phyloP scores from a whole-genome alignment of 352 stramenopile genomes.

The Pythium grandisporangium region DNA sequence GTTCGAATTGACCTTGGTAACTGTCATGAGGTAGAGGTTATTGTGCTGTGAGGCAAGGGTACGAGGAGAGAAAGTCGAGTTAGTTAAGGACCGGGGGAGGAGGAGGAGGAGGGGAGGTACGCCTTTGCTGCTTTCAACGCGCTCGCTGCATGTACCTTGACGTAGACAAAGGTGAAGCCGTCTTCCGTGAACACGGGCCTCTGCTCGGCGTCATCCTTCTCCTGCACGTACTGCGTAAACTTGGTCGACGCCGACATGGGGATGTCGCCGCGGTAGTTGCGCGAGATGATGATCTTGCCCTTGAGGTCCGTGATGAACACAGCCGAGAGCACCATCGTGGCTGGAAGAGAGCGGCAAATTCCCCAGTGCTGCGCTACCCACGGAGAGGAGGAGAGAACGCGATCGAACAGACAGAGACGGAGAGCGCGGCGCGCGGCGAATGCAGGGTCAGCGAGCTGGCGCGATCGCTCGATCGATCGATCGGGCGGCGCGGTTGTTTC shows the following conservation, averaged over 20 bases:
- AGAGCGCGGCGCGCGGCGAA: too few species aligned
- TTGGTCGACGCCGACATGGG: slow-evolving; percentile 88
- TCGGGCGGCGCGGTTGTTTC: too few species aligned
- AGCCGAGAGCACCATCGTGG: slow-evolving; percentile 93
- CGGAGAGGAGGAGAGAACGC: neutral
- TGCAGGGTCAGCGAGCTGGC: neutral
- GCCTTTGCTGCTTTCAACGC: too few species aligned
- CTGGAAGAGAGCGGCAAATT: too few species aligned
- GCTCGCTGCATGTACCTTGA: too few species aligned
- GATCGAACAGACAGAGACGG: too few species aligned
- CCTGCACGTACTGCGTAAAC: slow-evolving; percentile 89
- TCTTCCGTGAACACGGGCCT: slow-evolving; percentile 92
- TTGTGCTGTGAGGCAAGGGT: slow-evolving; percentile 78
- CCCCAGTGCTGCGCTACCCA: too few species aligned
- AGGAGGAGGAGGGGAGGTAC: too few species aligned
- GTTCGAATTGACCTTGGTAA: slow-evolving; percentile 99
- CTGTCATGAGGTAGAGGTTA: slow-evolving; percentile 98
- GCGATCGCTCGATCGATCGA: neutral
- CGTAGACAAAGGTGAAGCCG: slow-evolving; percentile 92
- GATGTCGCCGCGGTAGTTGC: slow-evolving; percentile 99
- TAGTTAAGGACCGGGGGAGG: too few species aligned
- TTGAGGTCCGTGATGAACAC: slow-evolving; percentile 99
- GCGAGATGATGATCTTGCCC: slow-evolving; percentile 98
- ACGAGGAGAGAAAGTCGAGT: too few species aligned
- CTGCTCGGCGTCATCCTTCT: slow-evolving; percentile 92